Evolutionary conservation across 75 land plant species (phyloP).

Genomic region (Isoetes taiwanensis): DNA sequence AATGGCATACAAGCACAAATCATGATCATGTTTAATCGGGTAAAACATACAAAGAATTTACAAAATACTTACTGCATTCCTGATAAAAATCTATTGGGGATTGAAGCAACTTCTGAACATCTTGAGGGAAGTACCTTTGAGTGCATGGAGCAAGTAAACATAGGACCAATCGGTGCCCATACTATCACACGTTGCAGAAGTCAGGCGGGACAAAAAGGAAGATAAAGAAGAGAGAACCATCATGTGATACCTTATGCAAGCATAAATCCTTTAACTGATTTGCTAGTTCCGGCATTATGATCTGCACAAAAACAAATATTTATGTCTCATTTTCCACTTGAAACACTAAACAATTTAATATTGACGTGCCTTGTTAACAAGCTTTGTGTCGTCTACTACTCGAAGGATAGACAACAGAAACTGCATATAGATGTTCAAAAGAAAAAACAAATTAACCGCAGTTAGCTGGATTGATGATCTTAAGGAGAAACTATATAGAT

Average conservation of each 20-base stretch:
- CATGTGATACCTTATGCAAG: constrained; percentile 51
- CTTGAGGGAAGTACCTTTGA: constrained; percentile 55
- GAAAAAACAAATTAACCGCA: no score
- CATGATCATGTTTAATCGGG: background rate
- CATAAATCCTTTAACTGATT: constrained; percentile 44
- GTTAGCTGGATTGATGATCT: no score
- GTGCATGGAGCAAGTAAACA: constrained; percentile 71
- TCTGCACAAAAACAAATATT: constrained; percentile 24
- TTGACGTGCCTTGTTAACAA: constrained; percentile 58
- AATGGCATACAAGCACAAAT: background rate
- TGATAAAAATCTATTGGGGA: background rate
- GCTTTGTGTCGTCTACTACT: constrained; percentile 81
- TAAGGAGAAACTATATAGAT: no score
- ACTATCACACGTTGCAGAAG: constrained; percentile 25
- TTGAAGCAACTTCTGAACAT: constrained; percentile 39
- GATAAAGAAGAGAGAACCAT: background rate
- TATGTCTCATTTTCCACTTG: background rate
- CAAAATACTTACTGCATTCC: background rate
- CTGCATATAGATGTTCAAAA: no score
- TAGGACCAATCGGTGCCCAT: constrained; percentile 63
- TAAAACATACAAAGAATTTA: background rate
- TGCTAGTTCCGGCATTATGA: constrained; percentile 58
- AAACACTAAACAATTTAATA: no score
- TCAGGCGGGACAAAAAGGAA: background rate
- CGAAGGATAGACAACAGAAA: constrained; percentile 57